These are phyloP conservation scores for Aureobasidium lini DNA, from an alignment of 2,329 filamentous ascomycete genomes.

Conservation along the genomic window DNA sequence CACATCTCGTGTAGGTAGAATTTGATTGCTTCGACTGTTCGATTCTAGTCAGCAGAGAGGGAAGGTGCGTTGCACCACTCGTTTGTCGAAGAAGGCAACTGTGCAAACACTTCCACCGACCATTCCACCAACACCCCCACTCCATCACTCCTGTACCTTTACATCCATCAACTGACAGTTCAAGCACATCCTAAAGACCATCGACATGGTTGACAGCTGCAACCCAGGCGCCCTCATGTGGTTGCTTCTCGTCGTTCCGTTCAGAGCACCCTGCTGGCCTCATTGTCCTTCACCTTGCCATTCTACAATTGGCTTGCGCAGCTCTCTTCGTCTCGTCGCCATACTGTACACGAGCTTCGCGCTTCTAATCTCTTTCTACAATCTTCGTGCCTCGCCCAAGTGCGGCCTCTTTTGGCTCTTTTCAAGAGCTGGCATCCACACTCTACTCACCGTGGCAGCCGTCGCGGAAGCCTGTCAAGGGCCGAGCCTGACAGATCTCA, in stretches of 20 bases:
- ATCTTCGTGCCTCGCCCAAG: neutral
- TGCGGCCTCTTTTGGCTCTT: neutral
- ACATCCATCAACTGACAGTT: neutral
- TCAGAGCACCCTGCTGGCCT: neutral
- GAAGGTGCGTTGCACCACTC: no score
- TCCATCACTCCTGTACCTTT: neutral
- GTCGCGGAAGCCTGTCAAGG: neutral
- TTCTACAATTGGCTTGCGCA: neutral
- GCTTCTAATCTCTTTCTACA: neutral
- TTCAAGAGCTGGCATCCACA: neutral
- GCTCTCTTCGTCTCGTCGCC: neutral
- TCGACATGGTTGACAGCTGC: neutral
- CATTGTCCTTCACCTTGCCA: neutral
- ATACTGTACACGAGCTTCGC: neutral
- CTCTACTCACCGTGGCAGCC: neutral
- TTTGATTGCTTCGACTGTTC: no score
- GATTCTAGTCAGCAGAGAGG: no score
- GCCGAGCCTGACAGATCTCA: neutral
- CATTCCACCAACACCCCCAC: neutral
- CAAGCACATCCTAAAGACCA: neutral
- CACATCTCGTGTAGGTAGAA: no score
- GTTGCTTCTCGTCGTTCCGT: neutral
- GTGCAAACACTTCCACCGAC: no score
- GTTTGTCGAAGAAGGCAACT: no score
- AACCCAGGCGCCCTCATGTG: neutral